These are phyloP conservation scores for Graphiopsis chlorocephala DNA, from an alignment of 2,329 filamentous ascomycete species.

Conservation along the genomic window DNA sequence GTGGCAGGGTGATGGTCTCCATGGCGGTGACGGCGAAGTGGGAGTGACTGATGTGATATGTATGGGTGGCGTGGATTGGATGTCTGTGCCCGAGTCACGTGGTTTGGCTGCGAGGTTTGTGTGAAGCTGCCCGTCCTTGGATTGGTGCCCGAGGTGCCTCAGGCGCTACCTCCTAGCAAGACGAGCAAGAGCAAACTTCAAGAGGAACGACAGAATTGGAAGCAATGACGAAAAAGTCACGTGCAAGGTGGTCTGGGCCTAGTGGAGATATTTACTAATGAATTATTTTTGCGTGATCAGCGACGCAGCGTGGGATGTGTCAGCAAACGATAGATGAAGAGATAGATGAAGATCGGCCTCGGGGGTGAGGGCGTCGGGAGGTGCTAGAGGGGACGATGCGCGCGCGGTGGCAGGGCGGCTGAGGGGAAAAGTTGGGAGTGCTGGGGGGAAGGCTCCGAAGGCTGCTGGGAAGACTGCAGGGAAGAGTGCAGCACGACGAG, in stretches of 20 bases:
- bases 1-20: slow-evolving; percentile 69
- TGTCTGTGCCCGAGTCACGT: background rate
- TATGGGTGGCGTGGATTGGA: background rate
- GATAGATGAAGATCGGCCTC: background rate
- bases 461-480: too few relatives aligned
- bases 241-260: background rate
- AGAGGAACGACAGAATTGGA: background rate
- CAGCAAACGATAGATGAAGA: background rate
- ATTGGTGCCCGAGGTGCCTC: background rate
- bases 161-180: background rate
- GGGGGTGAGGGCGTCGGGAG: background rate
- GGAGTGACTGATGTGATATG: background rate
- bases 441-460: too few relatives aligned
- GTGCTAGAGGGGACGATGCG: too few relatives aligned
- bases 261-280: too few relatives aligned
- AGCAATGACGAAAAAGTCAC: background rate
- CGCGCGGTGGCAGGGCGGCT: background rate
- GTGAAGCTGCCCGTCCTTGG: background rate
- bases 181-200: too few relatives aligned
- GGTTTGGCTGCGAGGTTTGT: background rate
- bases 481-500: too few relatives aligned
- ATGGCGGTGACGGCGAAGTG: slow-evolving; percentile 38
- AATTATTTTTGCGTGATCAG: too few relatives aligned
- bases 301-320: background rate
- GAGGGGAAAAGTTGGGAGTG: background rate